These are phyloP conservation scores for Cutaneotrichosporon curvatum DNA, from an alignment of 1,284 basidiomycete genomes.

Conservation along the genomic window DNA sequence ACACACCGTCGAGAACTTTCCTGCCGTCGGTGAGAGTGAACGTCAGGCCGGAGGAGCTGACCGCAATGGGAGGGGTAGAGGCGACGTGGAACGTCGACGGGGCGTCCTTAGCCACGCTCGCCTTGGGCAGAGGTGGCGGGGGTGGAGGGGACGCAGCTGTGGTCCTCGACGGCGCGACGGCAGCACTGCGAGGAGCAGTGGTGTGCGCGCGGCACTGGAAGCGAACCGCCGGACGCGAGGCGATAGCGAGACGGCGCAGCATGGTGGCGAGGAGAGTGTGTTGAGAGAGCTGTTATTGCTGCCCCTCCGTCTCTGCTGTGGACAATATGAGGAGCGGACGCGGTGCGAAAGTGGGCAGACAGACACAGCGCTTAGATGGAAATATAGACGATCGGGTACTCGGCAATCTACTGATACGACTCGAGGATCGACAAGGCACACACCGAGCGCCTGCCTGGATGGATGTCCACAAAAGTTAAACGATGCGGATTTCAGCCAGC, in stretches of 20 bases:
- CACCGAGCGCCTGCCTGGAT: no score
- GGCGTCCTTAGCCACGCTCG: neutral
- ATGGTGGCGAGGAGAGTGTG: neutral
- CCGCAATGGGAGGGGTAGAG: conserved; percentile 8
- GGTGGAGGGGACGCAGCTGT: neutral
- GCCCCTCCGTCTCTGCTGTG: neutral
- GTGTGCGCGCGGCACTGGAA: neutral
- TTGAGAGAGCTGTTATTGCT: neutral
- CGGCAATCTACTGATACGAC: no score
- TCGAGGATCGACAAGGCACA: no score
- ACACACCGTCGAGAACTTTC: conserved; percentile 26
- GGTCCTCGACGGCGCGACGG: neutral
- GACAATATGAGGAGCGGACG: no score
- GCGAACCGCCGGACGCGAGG: no score
- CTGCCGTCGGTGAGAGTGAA: conserved; percentile 22
- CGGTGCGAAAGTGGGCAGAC: no score
- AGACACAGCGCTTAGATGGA: no score
- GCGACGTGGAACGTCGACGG: conserved; percentile 6
- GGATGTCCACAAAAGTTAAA: no score
- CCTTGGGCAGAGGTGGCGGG: neutral
- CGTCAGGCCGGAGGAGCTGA: conserved; percentile 14
- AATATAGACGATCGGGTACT: no score
- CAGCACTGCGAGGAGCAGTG: conserved; percentile 2
- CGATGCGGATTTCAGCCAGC: no score
- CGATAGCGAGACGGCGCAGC: neutral